A percentile compares a stretch with the other conserved stretches of the same genome.
Conservation (phyloP, 257 asterid species). For the Coffea canephora region DNA sequence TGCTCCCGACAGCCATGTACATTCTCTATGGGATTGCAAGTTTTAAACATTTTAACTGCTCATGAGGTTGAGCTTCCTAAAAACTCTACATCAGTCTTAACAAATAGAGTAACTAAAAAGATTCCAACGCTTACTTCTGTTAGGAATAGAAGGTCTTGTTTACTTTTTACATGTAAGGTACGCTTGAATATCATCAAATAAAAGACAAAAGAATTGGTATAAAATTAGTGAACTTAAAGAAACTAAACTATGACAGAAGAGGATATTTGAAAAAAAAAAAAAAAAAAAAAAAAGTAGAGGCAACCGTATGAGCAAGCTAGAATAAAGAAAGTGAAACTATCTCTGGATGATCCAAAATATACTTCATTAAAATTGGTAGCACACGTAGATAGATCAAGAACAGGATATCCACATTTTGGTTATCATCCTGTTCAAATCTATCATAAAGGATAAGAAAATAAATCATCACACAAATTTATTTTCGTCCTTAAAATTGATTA, state of each 20-base stretch:
- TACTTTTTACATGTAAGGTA: not conserved
- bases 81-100: not conserved
- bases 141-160: not conserved
- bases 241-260: not conserved
- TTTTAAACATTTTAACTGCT: not conserved
- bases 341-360: not conserved
- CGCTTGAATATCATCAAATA: not conserved
- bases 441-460: conserved; percentile 21
- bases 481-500: not conserved
- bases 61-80: not conserved
- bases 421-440: conserved; percentile 24
- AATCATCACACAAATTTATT: conserved; percentile 36
- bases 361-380: conserved; percentile 10
- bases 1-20: not conserved
- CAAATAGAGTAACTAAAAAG: not conserved
- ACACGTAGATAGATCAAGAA: conserved; percentile 23
- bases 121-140: not conserved
- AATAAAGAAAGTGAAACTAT: not conserved
- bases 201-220: not conserved
- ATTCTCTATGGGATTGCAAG: not conserved
- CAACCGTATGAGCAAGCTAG: not conserved
- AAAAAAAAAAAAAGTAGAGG: not conserved
- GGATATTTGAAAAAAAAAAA: not conserved
- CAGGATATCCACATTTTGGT: conserved; percentile 22
- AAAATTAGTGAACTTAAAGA: not conserved